phyloP scores from a whole-genome alignment of 352 stramenopile genomes.

The Phytophthora idaei region DNA sequence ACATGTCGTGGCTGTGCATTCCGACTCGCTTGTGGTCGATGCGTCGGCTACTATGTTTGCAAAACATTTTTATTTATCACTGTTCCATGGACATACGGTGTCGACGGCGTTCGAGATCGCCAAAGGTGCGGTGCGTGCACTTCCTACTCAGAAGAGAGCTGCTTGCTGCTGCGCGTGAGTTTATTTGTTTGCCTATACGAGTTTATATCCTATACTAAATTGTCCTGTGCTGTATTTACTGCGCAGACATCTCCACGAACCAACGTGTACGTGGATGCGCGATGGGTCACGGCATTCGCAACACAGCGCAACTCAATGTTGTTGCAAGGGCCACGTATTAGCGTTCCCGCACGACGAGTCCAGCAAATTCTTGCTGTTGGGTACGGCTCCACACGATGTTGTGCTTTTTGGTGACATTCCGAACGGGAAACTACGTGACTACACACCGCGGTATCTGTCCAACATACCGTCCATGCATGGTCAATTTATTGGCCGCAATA shows the following conservation, averaged over 20 bases:
- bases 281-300: slow-evolving; percentile 68
- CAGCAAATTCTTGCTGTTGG: slow-evolving; percentile 80
- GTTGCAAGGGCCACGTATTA: slow-evolving; percentile 70
- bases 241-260: slow-evolving; percentile 72
- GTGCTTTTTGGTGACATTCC: slow-evolving; percentile 74
- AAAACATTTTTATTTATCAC: slow-evolving; percentile 85
- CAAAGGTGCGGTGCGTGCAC: slow-evolving; percentile 65
- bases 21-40: slow-evolving; percentile 78
- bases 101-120: slow-evolving; percentile 76
- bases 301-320: slow-evolving; percentile 71
- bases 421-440: slow-evolving; percentile 60
- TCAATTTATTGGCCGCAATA: slow-evolving; percentile 83
- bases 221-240: not conserved
- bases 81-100: slow-evolving; percentile 79
- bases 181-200: not conserved
- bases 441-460: slow-evolving; percentile 71
- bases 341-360: slow-evolving; percentile 83
- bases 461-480: slow-evolving; percentile 85
- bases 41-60: slow-evolving; percentile 81
- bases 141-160: slow-evolving; percentile 64
- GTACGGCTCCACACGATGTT: slow-evolving; percentile 60
- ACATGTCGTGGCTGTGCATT: slow-evolving; percentile 90
- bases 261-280: slow-evolving; percentile 72
- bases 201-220: slow-evolving; percentile 1
- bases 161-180: slow-evolving; percentile 85